Evolutionary conservation across 2,329 filamentous ascomycete genomes (phyloP), one percentile per base, ranked within the genome.

Genomic region (Fusarium neocosmosporiellum): DNA sequence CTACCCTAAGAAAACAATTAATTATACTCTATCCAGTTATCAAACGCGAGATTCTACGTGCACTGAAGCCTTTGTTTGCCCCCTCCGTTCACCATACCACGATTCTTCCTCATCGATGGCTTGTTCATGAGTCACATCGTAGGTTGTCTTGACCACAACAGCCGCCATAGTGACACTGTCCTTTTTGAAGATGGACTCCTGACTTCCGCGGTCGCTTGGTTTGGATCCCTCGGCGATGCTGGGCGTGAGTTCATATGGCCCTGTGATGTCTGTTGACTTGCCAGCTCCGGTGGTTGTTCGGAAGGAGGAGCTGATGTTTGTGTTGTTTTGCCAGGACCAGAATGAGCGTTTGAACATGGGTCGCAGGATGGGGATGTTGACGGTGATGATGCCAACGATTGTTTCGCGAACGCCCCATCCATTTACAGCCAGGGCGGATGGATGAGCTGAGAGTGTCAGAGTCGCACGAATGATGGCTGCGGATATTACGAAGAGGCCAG

Each of bases 341-440:
- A 77, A 76, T 0, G 59, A 29, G 1, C 41, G 59, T 1, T 63
- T 43, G n/a, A 76, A 76, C 1, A 75, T 31, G 0, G 68, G 68
- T 27, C 72, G 43, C 0, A 76, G 55, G 2, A 75, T 66, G 0
- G 74, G 72, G 0, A 77, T 69, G 60, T 82, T 83, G 65, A 84
- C 81, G 16, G 80, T 79, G 37, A 84, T 78, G 29, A 84, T 81
- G 18, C 80, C 81, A 37, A 84, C 81, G 50, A 84, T 81, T 63
- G 75, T 80, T 27, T 79, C 77, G 0, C 77, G 76, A 6, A 79
- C 76, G 1, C 76, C 76, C 77, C 75, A 79, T 43, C 60, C 48
- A 66, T 77, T 79, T 36, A 78, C 67, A 0, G 74, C 77, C 1
- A 76, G 67, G 2, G 74, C 75, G 1, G 73, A 77, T 13, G 73